Evolutionary conservation across 2,329 filamentous ascomycete genomes (phyloP), one percentile per base, ranked within the genome.

Genomic region (Fusarium sulawesiense): DNA sequence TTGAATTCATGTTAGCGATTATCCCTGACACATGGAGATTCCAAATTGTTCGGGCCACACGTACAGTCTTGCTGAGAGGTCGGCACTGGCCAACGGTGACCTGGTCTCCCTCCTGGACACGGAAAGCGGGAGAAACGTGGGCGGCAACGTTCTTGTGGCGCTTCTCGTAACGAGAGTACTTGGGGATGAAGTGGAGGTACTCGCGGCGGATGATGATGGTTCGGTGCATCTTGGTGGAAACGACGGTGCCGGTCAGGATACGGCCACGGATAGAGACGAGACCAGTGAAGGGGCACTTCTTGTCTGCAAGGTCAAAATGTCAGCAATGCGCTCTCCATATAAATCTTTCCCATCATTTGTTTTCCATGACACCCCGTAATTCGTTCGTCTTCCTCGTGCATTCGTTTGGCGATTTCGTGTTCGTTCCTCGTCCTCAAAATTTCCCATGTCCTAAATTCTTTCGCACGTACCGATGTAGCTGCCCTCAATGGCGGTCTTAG

Each of bases 221-320:
- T 87, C 96, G 93, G 93, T 99, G 96, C 96, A 99, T 99, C 93
- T 99, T 99, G 87, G 96, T 99, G 80, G 95, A 98, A 82, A 98
- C 92, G 82, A 99, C 96, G 83, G 94, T 98, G 82, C 96, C 96
- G 83, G 95, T 98, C 78, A 99, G 89, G 90, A 99, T 99, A 95
- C 96, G 95, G 86, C 96, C 96, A 88, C 96, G 96, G 89, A 99
- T 99, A 76, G 96, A 98, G 84, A 99, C 94, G 84, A 95, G 89
- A 84, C 97, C 97, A 79, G 94, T 97, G 92, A 99, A 99, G 78
- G 96, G 96, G 92, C 96, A 99, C 91, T 99, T 99, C 93, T 99
- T 99, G 92, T 99, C 96, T 97, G 82, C 80, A 69, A 14, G 27
- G 49, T 54, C 59, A 74, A 67, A 25, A 62, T 49, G 76, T 79